Evolutionary conservation across 2,329 filamentous ascomycete genomes (phyloP), one percentile per base, ranked within the genome.

Genomic region (Diaporthe capsici): DNA sequence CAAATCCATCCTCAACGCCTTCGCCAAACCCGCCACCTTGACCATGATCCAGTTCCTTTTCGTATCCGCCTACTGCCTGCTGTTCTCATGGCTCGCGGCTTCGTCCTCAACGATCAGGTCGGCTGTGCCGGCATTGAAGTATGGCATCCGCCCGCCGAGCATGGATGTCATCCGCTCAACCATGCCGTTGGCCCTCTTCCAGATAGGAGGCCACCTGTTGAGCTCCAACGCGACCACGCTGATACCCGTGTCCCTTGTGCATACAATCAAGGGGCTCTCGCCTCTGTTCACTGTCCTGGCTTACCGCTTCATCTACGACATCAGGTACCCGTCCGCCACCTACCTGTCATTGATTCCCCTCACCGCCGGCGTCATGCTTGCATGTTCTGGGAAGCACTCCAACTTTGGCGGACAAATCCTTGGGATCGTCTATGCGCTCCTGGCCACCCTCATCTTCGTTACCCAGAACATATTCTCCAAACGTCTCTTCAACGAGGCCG

Each of bases 401-500:
- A 65, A 51, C 15, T 96, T 98, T 80, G 93, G 92, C 31, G 96
- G 94, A 42, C 96, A 99, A 82, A 90, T 98, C 77, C 90, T 97
- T 71, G 97, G 97, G n/a, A 94, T 99, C 25, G 81, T 96, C 15
- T 96, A 96, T 81, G 96, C 97, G 4, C 93, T 99, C 51, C 87
- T 95, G 47, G 96, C 95, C n/a, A 95, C 97, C 10, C 87, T 98
- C 74, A 94, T 98, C 78, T 99, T 99, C 82, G 97, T 99, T 49
- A 97, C 95, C 0, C 97, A 99, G 82, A 99, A 99, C 82, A 99
- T 99, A 75, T 98, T 98, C 79, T 98, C 96, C 28, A 99, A 99
- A 85, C 95, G 95, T 79, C 92, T 99, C 13, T 99, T 99, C 88
- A 99, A 98, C 83, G 96, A 98, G 82, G 95, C 95, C 9, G 93